A percentile compares a stretch with the other conserved stretches of the same genome.
These are phyloP conservation scores for Ambispora gerdemannii DNA, from an alignment of 192 early-diverging fungal genomes.

Conservation along the genomic window DNA sequence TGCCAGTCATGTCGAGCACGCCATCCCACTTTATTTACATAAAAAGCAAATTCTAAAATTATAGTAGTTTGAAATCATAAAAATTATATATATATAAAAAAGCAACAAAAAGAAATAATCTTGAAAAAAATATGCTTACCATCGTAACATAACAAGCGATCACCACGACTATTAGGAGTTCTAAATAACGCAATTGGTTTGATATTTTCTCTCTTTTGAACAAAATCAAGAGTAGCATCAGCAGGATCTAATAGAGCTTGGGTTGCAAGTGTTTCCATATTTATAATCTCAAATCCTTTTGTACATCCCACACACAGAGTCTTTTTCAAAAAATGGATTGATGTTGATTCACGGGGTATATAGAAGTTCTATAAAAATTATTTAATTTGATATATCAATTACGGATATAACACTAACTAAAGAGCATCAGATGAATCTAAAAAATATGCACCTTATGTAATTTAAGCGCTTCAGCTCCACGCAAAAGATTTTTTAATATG, in stretches of 20 bases:
- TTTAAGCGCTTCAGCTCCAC: slow-evolving; percentile 48
- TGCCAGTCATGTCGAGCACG: slow-evolving; percentile 71
- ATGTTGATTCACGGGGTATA: slow-evolving; percentile 84
- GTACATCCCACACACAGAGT: slow-evolving; percentile 82
- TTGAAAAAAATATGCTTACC: slow-evolving; percentile 57
- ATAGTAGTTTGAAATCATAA: slow-evolving; percentile 6
- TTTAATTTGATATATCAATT: no score
- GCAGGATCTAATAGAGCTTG: slow-evolving; percentile 83
- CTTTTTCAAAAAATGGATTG: slow-evolving; percentile 80
- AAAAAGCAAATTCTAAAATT: slow-evolving; percentile 82
- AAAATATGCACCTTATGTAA: slow-evolving; percentile 49
- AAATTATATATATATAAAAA: slow-evolving; percentile 17
- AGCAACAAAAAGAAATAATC: slow-evolving; percentile 3
- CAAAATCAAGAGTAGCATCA: slow-evolving; percentile 76
- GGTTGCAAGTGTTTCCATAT: slow-evolving; percentile 78
- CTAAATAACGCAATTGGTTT: slow-evolving; percentile 83
- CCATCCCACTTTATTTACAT: slow-evolving; percentile 83
- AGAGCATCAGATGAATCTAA: neutral
- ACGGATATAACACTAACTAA: no score
- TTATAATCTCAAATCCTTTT: slow-evolving; percentile 93
- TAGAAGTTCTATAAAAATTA: slow-evolving; percentile 84
- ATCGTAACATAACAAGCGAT: slow-evolving; percentile 91
- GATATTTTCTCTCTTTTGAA: slow-evolving; percentile 72
- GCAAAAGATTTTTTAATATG: slow-evolving; percentile 30
- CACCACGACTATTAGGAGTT: slow-evolving; percentile 53